A percentile compares a stretch with the other conserved stretches of the same genome.
Evolutionary conservation across 164 flowering plant species (phyloP).

Genomic region (Chloranthus sessilifolius): DNA sequence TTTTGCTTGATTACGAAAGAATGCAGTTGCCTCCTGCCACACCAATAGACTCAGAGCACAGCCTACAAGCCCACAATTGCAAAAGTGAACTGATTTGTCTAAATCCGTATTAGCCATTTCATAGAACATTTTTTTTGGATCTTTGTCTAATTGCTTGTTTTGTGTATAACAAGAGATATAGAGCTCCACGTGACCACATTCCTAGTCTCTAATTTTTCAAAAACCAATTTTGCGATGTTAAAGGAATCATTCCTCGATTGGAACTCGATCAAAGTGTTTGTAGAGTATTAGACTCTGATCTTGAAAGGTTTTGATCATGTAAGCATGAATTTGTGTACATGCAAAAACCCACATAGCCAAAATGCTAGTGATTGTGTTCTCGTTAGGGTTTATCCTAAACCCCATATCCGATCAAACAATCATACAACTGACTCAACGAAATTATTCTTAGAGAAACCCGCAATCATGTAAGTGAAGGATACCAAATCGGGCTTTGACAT

Average conservation of each 20-base stretch:
- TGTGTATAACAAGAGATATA: conserved; percentile 12
- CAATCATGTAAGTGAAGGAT: conserved; percentile 17
- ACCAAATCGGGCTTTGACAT: conserved; percentile 14
- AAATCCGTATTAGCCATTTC: conserved; percentile 7
- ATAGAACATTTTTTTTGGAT: conserved; percentile 7
- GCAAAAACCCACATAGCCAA: background rate
- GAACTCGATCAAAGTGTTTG: conserved; percentile 13
- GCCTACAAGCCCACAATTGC: conserved; percentile 14
- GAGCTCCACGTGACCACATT: conserved; percentile 19
- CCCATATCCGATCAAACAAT: conserved; percentile 9
- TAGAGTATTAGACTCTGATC: conserved; percentile 8
- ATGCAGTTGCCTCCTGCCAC: conserved; percentile 16
- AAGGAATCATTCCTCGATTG: conserved; percentile 11
- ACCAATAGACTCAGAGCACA: conserved; percentile 2
- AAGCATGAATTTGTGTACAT: conserved; percentile 18
- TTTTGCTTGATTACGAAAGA: conserved; percentile 14
- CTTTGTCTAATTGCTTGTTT: conserved; percentile 9
- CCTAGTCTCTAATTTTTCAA: conserved; percentile 7
- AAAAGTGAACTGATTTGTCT: conserved; percentile 15
- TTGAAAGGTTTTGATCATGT: conserved; percentile 13
- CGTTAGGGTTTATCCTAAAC: conserved; percentile 10
- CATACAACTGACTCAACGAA: conserved; percentile 2
- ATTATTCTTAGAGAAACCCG: conserved; percentile 10
- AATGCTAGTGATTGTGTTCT: conserved; percentile 11
- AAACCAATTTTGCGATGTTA: conserved; percentile 9